Evolutionary conservation across 148 eudicot species (phyloP), one percentile per base, ranked within the genome.

Genomic region (Camellia lanceoleosa): DNA sequence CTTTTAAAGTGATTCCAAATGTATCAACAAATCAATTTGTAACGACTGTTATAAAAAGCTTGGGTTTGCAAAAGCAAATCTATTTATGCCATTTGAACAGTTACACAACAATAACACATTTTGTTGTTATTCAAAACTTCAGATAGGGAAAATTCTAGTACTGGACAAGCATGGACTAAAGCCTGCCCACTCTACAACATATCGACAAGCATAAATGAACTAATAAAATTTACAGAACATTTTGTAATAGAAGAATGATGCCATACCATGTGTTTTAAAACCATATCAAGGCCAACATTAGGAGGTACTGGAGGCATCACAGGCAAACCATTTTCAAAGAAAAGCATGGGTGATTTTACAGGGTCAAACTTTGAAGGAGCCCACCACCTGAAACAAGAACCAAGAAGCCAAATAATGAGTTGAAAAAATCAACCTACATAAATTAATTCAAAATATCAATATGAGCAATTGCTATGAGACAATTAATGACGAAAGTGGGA

Each of bases 281-380:
- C 95, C 84, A 89, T 85, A 80, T 92, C 95, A 71, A 95, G 89
- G 78, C 97, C 99, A 79, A 74, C 87, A 75, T 92, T 88, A 73
- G 99, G 97, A 85, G 90, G 65, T 44, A 81, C 30, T 66, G 91
- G 97, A 71, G 99, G 97, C 68, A 85, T 30, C 82, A 93, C 73
- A 62, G 97, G 97, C 65, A 71, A 19, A 15, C 95, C 97, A 64
- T 87, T 84, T 81, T 93, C 88, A 82, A 90, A 92, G 81, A 95
- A 95, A 68, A 95, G 89, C 98, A 95, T 93, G 3, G 99, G 97
- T 78, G 99, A 92, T 85, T 88, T 95, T 44, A 89, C 84, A 44
- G 97, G 99, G 80, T 93, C 97, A 88, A 95, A 95, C 82, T 95
- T 95, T 68, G 93, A 90, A 80, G 83, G 82, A 63, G 82, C 82